A percentile compares a stretch with the other conserved stretches of the same genome.
Conservation (phyloP, 768 basidiomycete genomes). For the Scleroderma bovista region DNA sequence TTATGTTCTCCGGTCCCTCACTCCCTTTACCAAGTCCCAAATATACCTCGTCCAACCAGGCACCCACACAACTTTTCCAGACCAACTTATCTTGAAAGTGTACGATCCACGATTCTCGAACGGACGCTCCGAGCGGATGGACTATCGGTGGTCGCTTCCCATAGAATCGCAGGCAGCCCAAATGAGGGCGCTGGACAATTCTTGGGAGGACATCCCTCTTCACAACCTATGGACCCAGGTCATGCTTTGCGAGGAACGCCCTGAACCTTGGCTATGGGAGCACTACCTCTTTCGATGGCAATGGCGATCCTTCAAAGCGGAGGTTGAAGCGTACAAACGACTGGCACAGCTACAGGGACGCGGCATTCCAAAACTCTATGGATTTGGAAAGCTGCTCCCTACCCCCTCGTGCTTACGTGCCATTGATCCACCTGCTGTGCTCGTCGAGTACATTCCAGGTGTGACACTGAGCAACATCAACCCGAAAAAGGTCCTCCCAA, state of each 20-base stretch:
- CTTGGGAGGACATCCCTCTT: background rate
- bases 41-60: background rate
- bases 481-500: background rate
- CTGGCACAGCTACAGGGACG: background rate
- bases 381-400: background rate
- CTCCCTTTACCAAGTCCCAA: background rate
- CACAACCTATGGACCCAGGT: background rate
- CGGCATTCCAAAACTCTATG: background rate
- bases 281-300: background rate
- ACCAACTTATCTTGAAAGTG: background rate
- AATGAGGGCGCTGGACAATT: background rate
- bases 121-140: background rate
- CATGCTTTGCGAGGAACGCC: background rate
- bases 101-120: background rate
- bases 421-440: background rate
- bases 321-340: background rate
- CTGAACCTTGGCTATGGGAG: background rate
- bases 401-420: background rate
- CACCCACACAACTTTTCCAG: background rate
- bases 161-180: background rate
- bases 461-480: background rate
- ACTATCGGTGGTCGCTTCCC: background rate
- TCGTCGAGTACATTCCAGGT: slow-evolving; percentile 1
- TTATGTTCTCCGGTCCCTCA: background rate
- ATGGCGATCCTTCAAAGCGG: background rate